Percentiles rank a stretch among this genome's conserved stretches.
Evolutionary conservation across 2,329 filamentous ascomycete genomes (phyloP).

Genomic region (Plectosphaerella sp.): DNA sequence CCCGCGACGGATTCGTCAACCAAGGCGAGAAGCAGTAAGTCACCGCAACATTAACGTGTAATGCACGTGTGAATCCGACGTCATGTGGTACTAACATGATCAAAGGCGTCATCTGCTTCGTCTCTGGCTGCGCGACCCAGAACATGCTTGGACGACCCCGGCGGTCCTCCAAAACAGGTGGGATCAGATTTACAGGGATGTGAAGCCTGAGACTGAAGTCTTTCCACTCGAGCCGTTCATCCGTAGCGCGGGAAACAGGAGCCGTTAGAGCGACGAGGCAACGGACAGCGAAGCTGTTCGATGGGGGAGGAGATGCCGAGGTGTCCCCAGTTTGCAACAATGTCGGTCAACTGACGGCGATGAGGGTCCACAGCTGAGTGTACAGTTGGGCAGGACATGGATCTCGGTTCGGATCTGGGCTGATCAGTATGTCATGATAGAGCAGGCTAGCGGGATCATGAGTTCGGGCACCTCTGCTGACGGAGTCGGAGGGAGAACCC

Average conservation of each 20-base stretch:
- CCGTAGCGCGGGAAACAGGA: constrained; percentile 15
- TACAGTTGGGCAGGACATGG: no score
- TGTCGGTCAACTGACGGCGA: no score
- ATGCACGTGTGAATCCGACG: not conserved
- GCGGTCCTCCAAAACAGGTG: constrained; percentile 39
- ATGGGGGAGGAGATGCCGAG: no score
- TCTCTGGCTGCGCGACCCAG: constrained; percentile 42
- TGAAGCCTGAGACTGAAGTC: constrained; percentile 45
- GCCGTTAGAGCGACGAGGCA: not conserved
- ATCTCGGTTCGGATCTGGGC: no score
- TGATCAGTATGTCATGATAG: no score
- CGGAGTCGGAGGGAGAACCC: no score
- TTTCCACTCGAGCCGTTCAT: constrained; percentile 49
- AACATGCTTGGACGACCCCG: constrained; percentile 44
- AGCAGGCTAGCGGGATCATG: no score
- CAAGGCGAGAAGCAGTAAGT: constrained; percentile 38
- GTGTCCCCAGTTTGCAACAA: no score
- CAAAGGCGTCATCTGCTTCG: constrained; percentile 41
- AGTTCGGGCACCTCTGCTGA: no score
- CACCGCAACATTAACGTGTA: not conserved
- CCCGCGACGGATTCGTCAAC: constrained; percentile 43
- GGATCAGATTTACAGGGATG: constrained; percentile 47
- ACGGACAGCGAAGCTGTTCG: no score
- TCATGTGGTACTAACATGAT: constrained; percentile 12
- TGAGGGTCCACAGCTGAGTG: no score